Evolutionary conservation across 1,284 basidiomycete species (phyloP).

Genomic region (Cerrena zonata): DNA sequence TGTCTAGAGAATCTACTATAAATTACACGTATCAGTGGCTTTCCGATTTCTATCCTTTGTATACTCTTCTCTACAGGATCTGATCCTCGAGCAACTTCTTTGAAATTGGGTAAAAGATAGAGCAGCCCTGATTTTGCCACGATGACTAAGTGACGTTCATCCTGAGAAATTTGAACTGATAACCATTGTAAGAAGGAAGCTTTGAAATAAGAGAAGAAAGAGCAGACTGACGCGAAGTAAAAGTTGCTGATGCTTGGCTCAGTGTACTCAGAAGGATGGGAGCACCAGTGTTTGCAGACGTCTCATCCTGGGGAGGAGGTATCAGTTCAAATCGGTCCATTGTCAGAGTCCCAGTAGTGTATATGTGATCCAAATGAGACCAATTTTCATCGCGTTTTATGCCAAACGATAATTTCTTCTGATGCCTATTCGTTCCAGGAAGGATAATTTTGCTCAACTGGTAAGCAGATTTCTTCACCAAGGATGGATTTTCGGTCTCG

Average conservation of each 20-base stretch:
- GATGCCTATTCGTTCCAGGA: background rate
- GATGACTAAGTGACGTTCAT: slow-evolving; percentile 19
- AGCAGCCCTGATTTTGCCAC: slow-evolving; percentile 19
- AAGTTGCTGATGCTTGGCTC: slow-evolving; percentile 1
- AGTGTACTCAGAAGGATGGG: background rate
- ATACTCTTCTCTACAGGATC: background rate
- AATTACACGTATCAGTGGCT: background rate
- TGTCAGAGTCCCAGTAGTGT: background rate
- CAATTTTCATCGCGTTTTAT: background rate
- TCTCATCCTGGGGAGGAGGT: background rate
- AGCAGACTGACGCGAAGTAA: slow-evolving; percentile 10
- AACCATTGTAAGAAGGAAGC: background rate
- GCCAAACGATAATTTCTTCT: background rate
- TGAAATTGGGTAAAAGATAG: slow-evolving; percentile 19
- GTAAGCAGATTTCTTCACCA: slow-evolving; percentile 5
- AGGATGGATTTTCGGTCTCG: slow-evolving; percentile 10
- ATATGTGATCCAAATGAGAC: background rate
- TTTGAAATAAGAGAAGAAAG: background rate
- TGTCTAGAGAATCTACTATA: background rate
- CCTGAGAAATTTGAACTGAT: slow-evolving; percentile 18
- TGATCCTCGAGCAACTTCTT: slow-evolving; percentile 17
- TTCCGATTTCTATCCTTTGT: background rate
- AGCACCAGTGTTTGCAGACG: background rate
- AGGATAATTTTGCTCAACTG: background rate
- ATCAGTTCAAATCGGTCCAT: slow-evolving; percentile 3